Evolutionary conservation across 345 rosid species (phyloP), one percentile per base, ranked within the genome.

Genomic region (Eucalyptus paniculata): DNA sequence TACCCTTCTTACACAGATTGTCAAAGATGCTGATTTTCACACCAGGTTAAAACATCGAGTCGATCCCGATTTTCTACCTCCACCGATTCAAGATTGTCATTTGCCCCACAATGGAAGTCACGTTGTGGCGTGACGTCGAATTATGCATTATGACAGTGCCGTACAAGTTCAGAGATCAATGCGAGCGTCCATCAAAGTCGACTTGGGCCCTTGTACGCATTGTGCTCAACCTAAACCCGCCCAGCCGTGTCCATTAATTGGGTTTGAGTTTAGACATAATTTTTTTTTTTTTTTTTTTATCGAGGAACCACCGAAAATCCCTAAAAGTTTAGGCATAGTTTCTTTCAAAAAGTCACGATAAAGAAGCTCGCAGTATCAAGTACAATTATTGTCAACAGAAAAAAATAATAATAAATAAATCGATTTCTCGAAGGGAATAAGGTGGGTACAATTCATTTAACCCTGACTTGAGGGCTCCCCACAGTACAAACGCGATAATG

Each of bases 221-320:
- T 67, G 34, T n/a, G 77, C 21, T 67, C 40, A 4, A 6, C 32
- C 77, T n/a, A 9, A 65, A 65, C 19, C 34, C 6, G 6, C 80
- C 40, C 6, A 32, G 40, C 21, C 80, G 1, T 6, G 10, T 16
- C 40, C 1, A 62, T 65, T n/a, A 34, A 3, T 32, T 0, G 6
- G 24, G 12, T 34, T 69, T 16, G 18, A 16, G 12, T 67, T 32
- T 4, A 16, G 53, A 3, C 3, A 15, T 50, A 15, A 1, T 6
- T 6, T 50, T 16, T 50, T 16, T 15, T 50, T 16, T 5, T 1
- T 0, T 50, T 50, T 15, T 50, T 47, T 9, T 10, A 2, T 2
- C 0, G 18, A 50, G 1, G 0, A 50, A 50, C 1, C 0, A 0
- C 18, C 0, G 1, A 0, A 16, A 0, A 15, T 0, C 19, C 53